Evolutionary conservation across 306 rosid species (phyloP), one percentile per base, ranked within the genome.

Genomic region (Alnus glutinosa): DNA sequence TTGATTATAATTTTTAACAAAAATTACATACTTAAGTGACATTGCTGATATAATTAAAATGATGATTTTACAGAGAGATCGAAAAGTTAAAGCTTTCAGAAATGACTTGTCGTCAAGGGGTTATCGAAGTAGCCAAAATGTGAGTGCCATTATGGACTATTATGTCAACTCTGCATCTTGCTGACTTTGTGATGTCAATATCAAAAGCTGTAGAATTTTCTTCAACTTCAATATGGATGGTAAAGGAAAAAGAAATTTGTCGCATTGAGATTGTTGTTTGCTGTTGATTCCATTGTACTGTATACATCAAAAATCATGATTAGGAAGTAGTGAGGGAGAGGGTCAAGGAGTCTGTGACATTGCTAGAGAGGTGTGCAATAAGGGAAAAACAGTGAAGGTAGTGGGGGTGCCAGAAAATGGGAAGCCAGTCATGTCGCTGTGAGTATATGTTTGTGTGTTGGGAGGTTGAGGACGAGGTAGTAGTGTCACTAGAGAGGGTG

Each of bases 41-140:
- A 67, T 15, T 75, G 67, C 76, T 81, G 46, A 64, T 71, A 11
- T 79, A 47, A 59, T 14, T 37, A 75, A 49, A 73, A 75, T 73
- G 52, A 34, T 83, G 18, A 68, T 23, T 71, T 88, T 71, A 79
- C 97, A 94, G 98, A 18, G 98, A 95, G 90, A 93, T 95, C 58
- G 99, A 94, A 78, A 95, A 95, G 91, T 83, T 95, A 80, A 92
- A 90, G 93, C 98, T 91, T 72, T 85, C 98, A 5, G 98, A 95
- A 32, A 32, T 95, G 98, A 90, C 94, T 67, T 95, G 99, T 84
- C 91, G 98, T 62, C 94, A 95, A 81, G 99, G 97, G 71, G 90
- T 95, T 81, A 83, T 95, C 79, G 99, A 95, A 88, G 97, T 95
- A 55, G 99, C 99, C 77, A 95, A 95, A 87, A 95, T 95, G 98